A percentile compares a stretch with the other conserved stretches of the same genome.
Conservation (phyloP, 768 basidiomycete genomes). For the Scleroderma citrinum region DNA sequence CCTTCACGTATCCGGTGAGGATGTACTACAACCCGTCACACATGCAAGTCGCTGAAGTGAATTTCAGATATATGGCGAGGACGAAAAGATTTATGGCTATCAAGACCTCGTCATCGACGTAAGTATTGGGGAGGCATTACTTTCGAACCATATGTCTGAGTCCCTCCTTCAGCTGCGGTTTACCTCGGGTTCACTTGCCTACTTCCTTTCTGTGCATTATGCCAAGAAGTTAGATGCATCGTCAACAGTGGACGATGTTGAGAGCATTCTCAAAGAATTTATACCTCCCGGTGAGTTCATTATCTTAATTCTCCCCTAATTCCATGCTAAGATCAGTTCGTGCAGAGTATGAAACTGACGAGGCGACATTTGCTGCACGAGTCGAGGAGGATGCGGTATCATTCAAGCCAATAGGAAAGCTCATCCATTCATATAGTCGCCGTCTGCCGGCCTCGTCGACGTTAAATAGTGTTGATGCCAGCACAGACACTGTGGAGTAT, state of each 20-base stretch:
- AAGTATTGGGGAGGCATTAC: constrained; percentile 20
- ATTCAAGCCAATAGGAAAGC: constrained; percentile 74
- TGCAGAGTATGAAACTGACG: constrained; percentile 65
- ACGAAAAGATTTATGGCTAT: constrained; percentile 96
- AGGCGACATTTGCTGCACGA: constrained; percentile 55
- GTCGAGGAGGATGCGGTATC: constrained; percentile 73
- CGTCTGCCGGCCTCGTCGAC: constrained; percentile 36
- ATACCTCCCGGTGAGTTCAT: constrained; percentile 58
- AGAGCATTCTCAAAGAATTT: constrained; percentile 66
- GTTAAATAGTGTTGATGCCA: constrained; percentile 30
- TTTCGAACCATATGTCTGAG: constrained; percentile 1
- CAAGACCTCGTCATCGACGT: constrained; percentile 80
- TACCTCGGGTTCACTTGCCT: constrained; percentile 79
- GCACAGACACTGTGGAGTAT: constrained; percentile 62
- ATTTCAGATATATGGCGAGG: constrained; percentile 84
- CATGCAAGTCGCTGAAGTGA: constrained; percentile 4
- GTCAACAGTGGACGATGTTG: constrained; percentile 82
- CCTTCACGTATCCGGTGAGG: constrained; percentile 90
- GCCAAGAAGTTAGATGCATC: constrained; percentile 58
- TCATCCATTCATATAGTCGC: constrained; percentile 75
- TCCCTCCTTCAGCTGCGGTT: constrained; percentile 61
- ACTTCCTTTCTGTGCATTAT: constrained; percentile 67
- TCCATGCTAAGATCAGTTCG: background rate
- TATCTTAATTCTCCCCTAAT: background rate
- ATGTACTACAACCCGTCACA: background rate